Conservation (phyloP, 495 filamentous ascomycete species). For the Baudoinia panamericana region DNA sequence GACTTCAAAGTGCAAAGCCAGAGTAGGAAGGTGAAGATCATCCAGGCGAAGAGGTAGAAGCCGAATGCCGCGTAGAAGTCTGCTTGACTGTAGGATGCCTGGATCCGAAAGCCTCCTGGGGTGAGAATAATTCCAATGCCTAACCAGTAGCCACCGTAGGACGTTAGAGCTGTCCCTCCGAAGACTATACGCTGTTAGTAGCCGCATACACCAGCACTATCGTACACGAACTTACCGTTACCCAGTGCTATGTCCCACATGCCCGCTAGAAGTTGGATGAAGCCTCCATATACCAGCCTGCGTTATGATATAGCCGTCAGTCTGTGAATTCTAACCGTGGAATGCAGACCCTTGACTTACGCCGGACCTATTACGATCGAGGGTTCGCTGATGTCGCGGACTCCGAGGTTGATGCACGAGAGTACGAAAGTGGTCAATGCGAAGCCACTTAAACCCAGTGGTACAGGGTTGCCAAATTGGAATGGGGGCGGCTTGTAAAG, state of each 20-base stretch:
- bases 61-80: constrained; percentile 16
- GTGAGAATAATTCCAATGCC: constrained; percentile 13
- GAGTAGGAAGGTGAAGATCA: constrained; percentile 16
- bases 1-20: constrained; percentile 12
- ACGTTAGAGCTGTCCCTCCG: constrained; percentile 14
- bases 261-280: constrained; percentile 17
- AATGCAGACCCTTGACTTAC: too few species aligned
- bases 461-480: constrained; percentile 17
- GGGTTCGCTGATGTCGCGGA: not conserved
- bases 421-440: constrained; percentile 20
- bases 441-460: constrained; percentile 17
- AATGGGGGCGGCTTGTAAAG: constrained; percentile 10
- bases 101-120: constrained; percentile 12
- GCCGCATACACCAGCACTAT: not conserved
- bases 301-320: too few species aligned
- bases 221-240: constrained; percentile 1
- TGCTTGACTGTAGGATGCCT: not conserved
- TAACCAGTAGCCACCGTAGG: constrained; percentile 21
- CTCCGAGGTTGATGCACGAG: constrained; percentile 12
- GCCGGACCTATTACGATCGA: constrained; percentile 14
- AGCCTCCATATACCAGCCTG: constrained; percentile 17
- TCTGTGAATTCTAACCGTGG: too few species aligned
- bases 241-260: constrained; percentile 20
- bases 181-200: constrained; percentile 3
- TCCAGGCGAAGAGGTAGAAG: constrained; percentile 12